Evolutionary conservation across 108 stramenopile species (phyloP).

Genomic region (Craspedostauros australis): DNA sequence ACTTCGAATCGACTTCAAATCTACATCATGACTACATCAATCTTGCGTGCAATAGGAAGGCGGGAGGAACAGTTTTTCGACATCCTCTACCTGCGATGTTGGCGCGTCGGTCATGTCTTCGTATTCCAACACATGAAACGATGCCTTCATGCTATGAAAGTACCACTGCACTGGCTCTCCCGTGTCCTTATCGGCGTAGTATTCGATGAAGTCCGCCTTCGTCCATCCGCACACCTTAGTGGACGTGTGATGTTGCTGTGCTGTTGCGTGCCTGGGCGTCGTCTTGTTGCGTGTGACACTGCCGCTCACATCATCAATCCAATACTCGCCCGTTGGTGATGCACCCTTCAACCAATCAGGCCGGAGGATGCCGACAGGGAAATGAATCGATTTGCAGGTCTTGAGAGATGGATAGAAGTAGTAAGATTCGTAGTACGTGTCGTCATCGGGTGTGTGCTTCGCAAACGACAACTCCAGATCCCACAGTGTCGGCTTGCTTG

Average conservation of each 20-base stretch:
- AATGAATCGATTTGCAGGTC: background rate
- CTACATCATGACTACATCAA: no score
- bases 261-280: no score
- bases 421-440: constrained; percentile 1
- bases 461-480: constrained; percentile 10
- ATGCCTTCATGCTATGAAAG: constrained; percentile 8
- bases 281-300: no score
- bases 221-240: constrained; percentile 3
- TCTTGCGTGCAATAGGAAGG: no score
- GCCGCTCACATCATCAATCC: background rate
- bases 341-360: constrained; percentile 2
- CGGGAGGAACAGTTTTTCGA: no score
- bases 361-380: constrained; percentile 11
- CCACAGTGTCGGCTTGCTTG: background rate
- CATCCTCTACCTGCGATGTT: no score
- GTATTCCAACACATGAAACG: constrained; percentile 2
- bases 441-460: no score
- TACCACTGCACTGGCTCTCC: constrained; percentile 1
- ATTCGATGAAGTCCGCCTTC: constrained; percentile 15
- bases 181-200: constrained; percentile 2
- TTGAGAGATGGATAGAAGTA: background rate
- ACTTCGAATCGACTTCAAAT: no score
- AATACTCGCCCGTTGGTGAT: background rate
- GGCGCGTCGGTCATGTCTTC: no score
- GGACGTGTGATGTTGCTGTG: no score